These are phyloP conservation scores for Bryum argenteum DNA, from an alignment of 225 moss, liverwort and hornwort genomes.

Conservation along the genomic window DNA sequence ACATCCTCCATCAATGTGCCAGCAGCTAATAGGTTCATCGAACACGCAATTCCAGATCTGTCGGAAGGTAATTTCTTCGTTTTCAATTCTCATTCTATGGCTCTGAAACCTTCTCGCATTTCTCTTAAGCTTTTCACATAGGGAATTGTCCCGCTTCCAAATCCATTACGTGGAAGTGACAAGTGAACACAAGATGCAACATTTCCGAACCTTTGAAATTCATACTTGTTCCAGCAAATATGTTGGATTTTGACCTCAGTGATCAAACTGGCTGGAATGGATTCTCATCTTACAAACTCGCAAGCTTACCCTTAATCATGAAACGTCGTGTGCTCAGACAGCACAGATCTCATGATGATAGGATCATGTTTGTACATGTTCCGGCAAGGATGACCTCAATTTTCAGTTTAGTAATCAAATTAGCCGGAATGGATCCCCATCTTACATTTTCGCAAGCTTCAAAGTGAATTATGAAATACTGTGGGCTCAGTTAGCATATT, in stretches of 20 bases:
- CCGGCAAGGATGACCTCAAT: no score
- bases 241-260: no score
- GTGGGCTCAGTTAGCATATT: background rate
- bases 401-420: background rate
- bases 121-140: background rate
- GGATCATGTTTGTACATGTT: no score
- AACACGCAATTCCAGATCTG: slow-evolving; percentile 83
- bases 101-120: background rate
- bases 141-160: background rate
- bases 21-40: slow-evolving; percentile 91
- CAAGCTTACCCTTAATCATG: no score
- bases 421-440: background rate
- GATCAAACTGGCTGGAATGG: no score
- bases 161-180: background rate
- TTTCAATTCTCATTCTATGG: background rate
- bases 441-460: background rate
- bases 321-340: no score
- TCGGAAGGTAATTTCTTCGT: slow-evolving; percentile 55
- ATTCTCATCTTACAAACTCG: no score
- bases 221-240: no score
- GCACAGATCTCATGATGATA: no score
- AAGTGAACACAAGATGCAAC: background rate
- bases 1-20: slow-evolving; percentile 60
- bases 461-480: background rate
- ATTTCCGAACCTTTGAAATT: no score